Evolutionary conservation across 805 yeast genomes (phyloP).

Genomic region (Spathaspora sp.): DNA sequence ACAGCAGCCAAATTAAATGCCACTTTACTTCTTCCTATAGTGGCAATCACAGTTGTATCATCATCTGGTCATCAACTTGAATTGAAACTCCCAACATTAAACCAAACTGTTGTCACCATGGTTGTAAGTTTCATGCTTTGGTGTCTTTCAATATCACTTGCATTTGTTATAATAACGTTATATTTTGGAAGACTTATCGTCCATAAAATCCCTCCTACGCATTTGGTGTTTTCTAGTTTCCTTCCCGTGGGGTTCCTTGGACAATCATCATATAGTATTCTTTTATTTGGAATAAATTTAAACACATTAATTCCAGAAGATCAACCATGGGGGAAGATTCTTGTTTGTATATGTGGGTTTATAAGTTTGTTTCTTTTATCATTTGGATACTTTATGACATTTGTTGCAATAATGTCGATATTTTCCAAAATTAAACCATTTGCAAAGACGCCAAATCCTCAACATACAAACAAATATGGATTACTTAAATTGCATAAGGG

Average conservation of each 20-base stretch:
- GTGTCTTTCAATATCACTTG: constrained; percentile 64
- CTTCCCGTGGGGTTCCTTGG: constrained; percentile 83
- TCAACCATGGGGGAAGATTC: constrained; percentile 12
- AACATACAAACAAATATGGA: constrained; percentile 16
- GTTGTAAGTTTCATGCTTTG: constrained; percentile 57
- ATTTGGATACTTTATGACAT: constrained; percentile 53
- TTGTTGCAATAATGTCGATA: constrained; percentile 29
- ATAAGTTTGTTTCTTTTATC: constrained; percentile 45
- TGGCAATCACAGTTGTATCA: constrained; percentile 72
- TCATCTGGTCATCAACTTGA: constrained; percentile 63
- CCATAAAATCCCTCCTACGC: constrained; percentile 55
- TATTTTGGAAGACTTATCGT: constrained; percentile 58
- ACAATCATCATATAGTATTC: constrained; percentile 73
- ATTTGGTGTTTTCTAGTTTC: constrained; percentile 60
- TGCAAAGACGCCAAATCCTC: constrained; percentile 22
- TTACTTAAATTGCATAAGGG: constrained; percentile 16
- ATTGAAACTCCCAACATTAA: constrained; percentile 35
- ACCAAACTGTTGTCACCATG: constrained; percentile 49
- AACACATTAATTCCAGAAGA: constrained; percentile 9
- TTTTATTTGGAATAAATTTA: constrained; percentile 48
- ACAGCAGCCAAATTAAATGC: constrained; percentile 41
- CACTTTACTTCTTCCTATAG: constrained; percentile 68
- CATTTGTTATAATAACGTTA: constrained; percentile 52
- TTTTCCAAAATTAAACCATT: constrained; percentile 43
- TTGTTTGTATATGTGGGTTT: constrained; percentile 20